Percentiles rank a stretch among this genome's conserved stretches.
Conservation (phyloP, 2,329 filamentous ascomycete genomes). For the Calonectria ilicicola region DNA sequence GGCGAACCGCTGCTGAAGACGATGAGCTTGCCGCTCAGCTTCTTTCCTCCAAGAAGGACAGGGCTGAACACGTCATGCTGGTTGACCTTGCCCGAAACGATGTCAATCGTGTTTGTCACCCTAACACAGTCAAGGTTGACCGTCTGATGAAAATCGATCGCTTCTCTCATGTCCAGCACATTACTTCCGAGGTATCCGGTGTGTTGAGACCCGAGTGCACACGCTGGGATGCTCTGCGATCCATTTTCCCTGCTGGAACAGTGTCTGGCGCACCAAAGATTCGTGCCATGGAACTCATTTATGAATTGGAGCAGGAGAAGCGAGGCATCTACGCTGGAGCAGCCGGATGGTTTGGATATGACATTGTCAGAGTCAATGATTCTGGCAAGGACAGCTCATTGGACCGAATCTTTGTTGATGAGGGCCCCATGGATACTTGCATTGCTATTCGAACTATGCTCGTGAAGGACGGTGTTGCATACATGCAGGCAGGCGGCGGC, state of each 20-base stretch:
- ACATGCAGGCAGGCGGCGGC: slow-evolving; percentile 89
- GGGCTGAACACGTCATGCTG: slow-evolving; percentile 96
- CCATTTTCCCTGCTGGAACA: slow-evolving; percentile 96
- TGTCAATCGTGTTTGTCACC: slow-evolving; percentile 95
- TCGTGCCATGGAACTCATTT: slow-evolving; percentile 95
- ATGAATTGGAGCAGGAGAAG: slow-evolving; percentile 93
- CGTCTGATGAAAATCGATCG: slow-evolving; percentile 93
- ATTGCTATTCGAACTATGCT: slow-evolving; percentile 91
- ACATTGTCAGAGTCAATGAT: slow-evolving; percentile 74
- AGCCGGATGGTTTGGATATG: slow-evolving; percentile 96
- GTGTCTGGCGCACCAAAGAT: slow-evolving; percentile 97
- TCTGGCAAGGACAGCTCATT: slow-evolving; percentile 48
- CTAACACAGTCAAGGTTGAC: slow-evolving; percentile 89
- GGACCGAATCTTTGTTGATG: slow-evolving; percentile 53
- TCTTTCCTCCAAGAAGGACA: slow-evolving; percentile 79
- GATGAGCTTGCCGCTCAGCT: slow-evolving; percentile 80
- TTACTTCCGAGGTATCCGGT: slow-evolving; percentile 95
- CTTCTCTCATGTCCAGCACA: slow-evolving; percentile 97
- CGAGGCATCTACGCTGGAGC: slow-evolving; percentile 95
- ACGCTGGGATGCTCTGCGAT: slow-evolving; percentile 94
- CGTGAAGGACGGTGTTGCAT: slow-evolving; percentile 89
- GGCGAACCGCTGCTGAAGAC: slow-evolving; percentile 78
- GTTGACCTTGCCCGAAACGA: slow-evolving; percentile 97
- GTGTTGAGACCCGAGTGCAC: slow-evolving; percentile 86
- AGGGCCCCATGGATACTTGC: slow-evolving; percentile 93